Evolutionary conservation across 345 rosid species (phyloP).

Genomic region (Abelmoschus esculentus): DNA sequence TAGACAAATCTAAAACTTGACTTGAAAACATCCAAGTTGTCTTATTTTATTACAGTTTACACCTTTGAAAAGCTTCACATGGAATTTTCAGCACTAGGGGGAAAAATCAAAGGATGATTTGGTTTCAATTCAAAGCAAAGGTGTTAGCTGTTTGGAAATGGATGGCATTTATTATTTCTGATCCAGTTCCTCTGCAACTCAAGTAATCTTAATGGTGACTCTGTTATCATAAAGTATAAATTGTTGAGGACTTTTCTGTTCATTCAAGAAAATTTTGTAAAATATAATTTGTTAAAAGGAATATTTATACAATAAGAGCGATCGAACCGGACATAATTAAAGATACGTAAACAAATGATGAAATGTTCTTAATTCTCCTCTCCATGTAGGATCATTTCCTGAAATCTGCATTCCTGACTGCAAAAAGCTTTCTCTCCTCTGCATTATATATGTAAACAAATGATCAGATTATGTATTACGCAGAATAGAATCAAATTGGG

Average conservation of each 20-base stretch:
- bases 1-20: too few relatives aligned
- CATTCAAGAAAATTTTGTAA: too few relatives aligned
- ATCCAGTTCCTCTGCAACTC: too few relatives aligned
- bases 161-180: too few relatives aligned
- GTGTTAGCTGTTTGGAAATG: not conserved
- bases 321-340: too few relatives aligned
- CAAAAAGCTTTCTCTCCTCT: conserved; percentile 86
- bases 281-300: too few relatives aligned
- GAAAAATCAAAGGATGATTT: not conserved
- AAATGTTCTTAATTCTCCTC: conserved; percentile 19
- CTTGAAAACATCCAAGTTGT: too few relatives aligned
- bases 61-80: not conserved
- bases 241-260: too few relatives aligned
- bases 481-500: not conserved
- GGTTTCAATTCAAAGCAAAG: not conserved
- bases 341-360: too few relatives aligned
- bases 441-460: conserved; percentile 12
- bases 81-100: not conserved
- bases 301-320: too few relatives aligned
- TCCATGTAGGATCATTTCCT: conserved; percentile 62
- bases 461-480: not conserved
- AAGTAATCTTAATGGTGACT: too few relatives aligned
- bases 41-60: not conserved
- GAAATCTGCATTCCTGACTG: conserved; percentile 66
- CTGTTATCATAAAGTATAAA: too few relatives aligned